These are phyloP conservation scores for Kodamaea kaohsiungensis DNA, from an alignment of 805 yeast genomes.

Conservation along the genomic window DNA sequence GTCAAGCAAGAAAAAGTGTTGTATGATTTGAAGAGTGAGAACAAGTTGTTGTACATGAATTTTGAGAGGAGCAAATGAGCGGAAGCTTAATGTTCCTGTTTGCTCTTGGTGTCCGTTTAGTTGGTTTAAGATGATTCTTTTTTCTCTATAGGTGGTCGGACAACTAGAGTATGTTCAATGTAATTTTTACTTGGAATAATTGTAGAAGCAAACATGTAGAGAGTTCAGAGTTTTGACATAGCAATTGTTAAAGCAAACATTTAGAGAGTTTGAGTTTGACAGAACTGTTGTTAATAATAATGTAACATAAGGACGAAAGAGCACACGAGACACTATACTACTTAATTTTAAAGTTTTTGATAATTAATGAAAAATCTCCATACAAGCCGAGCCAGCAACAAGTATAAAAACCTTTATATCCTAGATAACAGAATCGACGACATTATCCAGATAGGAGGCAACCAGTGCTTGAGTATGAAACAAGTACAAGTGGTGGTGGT, in stretches of 20 bases:
- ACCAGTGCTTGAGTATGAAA: background rate
- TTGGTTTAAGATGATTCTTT: conserved; percentile 16
- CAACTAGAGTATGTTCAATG: background rate
- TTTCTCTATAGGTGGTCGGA: conserved; percentile 18
- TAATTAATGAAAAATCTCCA: no score
- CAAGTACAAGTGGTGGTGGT: background rate
- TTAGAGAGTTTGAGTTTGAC: no score
- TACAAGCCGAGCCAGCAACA: no score
- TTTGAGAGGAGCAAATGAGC: conserved; percentile 42
- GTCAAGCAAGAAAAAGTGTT: conserved; percentile 63
- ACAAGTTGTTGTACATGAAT: conserved; percentile 69
- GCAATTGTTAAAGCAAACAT: background rate
- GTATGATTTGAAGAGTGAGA: conserved; percentile 70
- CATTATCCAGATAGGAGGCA: background rate
- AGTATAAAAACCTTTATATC: no score
- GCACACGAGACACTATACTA: no score
- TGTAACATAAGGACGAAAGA: no score
- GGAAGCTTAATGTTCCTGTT: background rate
- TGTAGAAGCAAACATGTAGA: background rate
- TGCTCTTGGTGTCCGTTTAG: conserved; percentile 10
- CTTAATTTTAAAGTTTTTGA: no score
- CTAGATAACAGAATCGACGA: background rate
- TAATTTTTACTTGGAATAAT: background rate
- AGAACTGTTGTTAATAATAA: no score
- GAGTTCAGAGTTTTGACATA: no score